Evolutionary conservation across 129 eudicot genomes (phyloP).

Genomic region (Saussurea involucrata): DNA sequence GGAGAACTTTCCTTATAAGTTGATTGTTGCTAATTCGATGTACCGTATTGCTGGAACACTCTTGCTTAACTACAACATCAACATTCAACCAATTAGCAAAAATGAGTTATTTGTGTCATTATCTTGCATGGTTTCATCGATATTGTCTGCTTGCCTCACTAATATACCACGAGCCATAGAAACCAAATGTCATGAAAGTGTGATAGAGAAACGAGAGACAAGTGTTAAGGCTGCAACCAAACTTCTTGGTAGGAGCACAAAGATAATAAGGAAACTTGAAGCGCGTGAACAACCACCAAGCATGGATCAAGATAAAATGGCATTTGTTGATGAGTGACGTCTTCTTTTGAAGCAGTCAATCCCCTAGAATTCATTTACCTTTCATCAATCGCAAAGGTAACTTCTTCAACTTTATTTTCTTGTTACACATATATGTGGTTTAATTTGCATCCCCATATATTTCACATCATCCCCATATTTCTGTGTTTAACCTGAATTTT

Average conservation of each 20-base stretch:
- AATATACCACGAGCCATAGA: constrained; percentile 23
- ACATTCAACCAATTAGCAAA: background rate
- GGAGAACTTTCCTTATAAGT: background rate
- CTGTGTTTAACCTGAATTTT: too few relatives aligned
- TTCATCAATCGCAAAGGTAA: background rate
- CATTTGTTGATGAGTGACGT: constrained; percentile 22
- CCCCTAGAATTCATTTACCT: background rate
- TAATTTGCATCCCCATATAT: too few relatives aligned
- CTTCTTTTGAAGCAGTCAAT: background rate
- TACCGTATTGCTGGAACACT: constrained; percentile 33
- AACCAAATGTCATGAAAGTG: constrained; percentile 16
- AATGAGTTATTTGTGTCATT: constrained; percentile 4
- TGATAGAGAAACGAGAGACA: constrained; percentile 22
- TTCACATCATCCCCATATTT: too few relatives aligned
- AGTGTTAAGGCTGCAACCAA: constrained; percentile 24
- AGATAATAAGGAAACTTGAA: constrained; percentile 13
- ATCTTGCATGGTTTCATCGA: constrained; percentile 25
- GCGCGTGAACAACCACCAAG: background rate
- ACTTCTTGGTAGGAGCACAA: constrained; percentile 28
- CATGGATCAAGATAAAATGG: constrained; percentile 19
- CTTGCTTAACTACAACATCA: background rate
- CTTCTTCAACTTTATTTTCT: too few relatives aligned
- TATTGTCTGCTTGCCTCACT: constrained; percentile 22
- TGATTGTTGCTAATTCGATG: constrained; percentile 46
- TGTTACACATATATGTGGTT: too few relatives aligned